A percentile compares a stretch with the other conserved stretches of the same genome.
phyloP scores from a whole-genome alignment of 176 grass and related monocot genomes.

The Eragrostis nindensis region DNA sequence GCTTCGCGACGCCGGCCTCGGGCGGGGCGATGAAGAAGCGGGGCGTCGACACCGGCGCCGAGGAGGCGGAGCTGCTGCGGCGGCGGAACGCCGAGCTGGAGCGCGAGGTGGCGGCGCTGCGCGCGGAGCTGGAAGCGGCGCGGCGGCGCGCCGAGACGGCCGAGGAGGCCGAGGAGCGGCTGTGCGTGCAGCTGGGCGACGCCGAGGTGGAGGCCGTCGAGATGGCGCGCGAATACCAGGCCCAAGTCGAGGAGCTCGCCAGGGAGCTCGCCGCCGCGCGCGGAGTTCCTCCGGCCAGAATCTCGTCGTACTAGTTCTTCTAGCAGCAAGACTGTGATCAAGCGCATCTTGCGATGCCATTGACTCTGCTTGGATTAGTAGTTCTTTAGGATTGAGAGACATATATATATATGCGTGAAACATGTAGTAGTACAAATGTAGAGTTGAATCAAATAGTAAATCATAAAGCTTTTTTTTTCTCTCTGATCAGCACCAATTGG shows the following conservation, averaged over 20 bases:
- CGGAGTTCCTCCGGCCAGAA: not conserved
- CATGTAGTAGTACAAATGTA: too few species aligned
- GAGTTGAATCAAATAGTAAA: too few species aligned
- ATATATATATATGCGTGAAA: not conserved
- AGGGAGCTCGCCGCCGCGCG: slow-evolving; percentile 50
- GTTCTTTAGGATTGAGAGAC: not conserved
- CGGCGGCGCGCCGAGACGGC: slow-evolving; percentile 43
- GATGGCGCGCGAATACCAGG: slow-evolving; percentile 44
- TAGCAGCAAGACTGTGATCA: not conserved
- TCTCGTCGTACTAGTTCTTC: not conserved
- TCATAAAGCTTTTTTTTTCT: too few species aligned
- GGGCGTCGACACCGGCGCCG: not conserved
- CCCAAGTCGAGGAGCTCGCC: slow-evolving; percentile 52
- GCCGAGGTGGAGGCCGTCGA: slow-evolving; percentile 69
- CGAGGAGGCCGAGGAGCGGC: slow-evolving; percentile 87
- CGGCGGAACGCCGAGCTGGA: slow-evolving; percentile 77
- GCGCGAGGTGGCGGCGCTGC: slow-evolving; percentile 53
- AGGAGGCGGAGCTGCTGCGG: slow-evolving; percentile 53
- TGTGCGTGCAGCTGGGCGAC: slow-evolving; percentile 75
- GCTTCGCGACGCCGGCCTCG: not conserved
- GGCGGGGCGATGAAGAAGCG: not conserved
- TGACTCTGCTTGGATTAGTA: not conserved
- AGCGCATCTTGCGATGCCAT: not conserved
- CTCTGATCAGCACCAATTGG: too few species aligned
- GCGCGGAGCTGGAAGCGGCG: slow-evolving; percentile 53